Percentiles rank a stretch among this genome's conserved stretches.
phyloP scores from a whole-genome alignment of 1,284 basidiomycete genomes.

The Trametes versicolor region DNA sequence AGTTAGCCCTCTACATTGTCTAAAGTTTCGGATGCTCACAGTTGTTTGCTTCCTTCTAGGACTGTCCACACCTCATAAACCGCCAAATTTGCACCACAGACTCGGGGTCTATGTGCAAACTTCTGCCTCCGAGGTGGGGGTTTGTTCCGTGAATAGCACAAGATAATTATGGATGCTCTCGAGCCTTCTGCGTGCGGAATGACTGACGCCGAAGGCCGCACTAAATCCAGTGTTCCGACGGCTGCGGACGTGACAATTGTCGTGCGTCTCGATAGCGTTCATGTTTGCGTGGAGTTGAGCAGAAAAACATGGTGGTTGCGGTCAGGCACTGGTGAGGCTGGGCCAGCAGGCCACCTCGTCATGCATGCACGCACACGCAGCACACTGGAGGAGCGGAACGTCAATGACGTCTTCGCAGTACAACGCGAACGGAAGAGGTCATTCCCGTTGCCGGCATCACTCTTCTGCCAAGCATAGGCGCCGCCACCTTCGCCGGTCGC shows the following conservation, averaged over 20 bases:
- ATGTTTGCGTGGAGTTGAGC: neutral
- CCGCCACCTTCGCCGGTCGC: neutral
- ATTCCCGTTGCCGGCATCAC: neutral
- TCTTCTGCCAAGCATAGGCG: neutral
- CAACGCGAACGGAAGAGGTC: neutral
- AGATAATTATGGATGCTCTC: neutral
- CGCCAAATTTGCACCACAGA: too few species aligned
- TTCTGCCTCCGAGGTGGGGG: neutral
- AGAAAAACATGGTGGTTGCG: too few species aligned
- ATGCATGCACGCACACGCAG: neutral
- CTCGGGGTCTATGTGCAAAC: too few species aligned
- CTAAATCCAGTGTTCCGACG: neutral
- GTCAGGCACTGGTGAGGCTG: too few species aligned
- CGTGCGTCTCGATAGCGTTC: neutral
- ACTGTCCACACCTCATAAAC: too few species aligned
- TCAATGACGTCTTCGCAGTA: conserved; percentile 2
- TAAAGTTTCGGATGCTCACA: too few species aligned
- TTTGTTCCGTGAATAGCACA: neutral
- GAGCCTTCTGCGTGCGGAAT: neutral
- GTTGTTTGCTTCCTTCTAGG: too few species aligned
- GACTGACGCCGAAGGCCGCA: neutral
- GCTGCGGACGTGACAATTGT: neutral
- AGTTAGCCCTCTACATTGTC: too few species aligned
- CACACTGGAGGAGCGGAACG: neutral
- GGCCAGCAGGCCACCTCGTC: neutral